Evolutionary conservation across 2,329 filamentous ascomycete species (phyloP), one percentile per base, ranked within the genome.

Genomic region (Amesomyces nigricolor): DNA sequence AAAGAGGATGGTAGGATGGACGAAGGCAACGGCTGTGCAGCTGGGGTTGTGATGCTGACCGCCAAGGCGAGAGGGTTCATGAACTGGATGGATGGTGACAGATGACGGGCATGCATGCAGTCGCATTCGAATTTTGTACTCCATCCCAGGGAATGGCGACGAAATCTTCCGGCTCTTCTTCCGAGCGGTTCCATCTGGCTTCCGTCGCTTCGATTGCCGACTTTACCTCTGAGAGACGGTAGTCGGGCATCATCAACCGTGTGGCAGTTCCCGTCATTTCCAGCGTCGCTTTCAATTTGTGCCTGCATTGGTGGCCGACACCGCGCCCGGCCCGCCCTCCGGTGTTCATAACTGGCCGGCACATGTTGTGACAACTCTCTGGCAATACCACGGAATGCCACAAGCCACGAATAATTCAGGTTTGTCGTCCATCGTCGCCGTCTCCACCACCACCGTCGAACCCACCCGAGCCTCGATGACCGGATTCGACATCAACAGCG

Each of bases 301-400:
- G 56, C 59, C 59, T 61, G 54, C 57, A 35, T 58, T 32, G 35
- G 50, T 47, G 38, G 49, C 42, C 16, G 30, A 14, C 38, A 47
- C 50, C 26, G 49, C 22, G 42, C 49, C 44, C 45, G 48, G 54
- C 40, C 54, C 54, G 51, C 51, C 43, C 43, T 47, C 56, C 52
- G 50, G 11, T 32, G 6, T 26, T 26, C 22, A 26, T 26, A 26
- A 3, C 22, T 35, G 32, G 32, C 32, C 11, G 32, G 32, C 9
- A 19, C 16, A 35, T 26, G 22, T 6, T 26, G 3, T 6, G 22
- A 26, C 6, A 26, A 26, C 6, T 26, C 22, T 47, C 26, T 19
- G 44, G 26, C 42, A 13, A 16, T n/a, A 17, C 40, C 40, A 35
- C 32, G 11, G 11, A 7, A 10, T 19, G 39, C 16, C 16, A 26